Base-by-base conservation (phyloP, 805 yeast species). In the Jamesozyma lodderae region DNA sequence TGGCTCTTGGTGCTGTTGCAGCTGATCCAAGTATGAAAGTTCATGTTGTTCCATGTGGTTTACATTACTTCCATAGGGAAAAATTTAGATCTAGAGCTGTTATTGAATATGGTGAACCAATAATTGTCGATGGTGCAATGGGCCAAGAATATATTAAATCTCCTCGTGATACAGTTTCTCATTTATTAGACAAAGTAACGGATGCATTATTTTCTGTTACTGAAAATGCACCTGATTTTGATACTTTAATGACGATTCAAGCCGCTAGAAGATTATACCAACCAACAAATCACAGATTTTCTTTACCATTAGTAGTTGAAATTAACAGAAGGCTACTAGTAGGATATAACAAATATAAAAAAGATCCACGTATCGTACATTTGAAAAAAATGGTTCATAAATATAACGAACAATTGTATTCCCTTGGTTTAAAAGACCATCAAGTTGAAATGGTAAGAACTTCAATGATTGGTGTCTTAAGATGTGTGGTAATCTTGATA, bases 1-100 rank as follows among this genome's bases (percentile, higher is more conserved):
- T 90, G 97, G 97, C 97, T 0, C 66, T 90, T 15, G 97, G 96
- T 13, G 94, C 97, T 0, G 74, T 84, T 68, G 85, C 81, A 17
- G 72, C 77, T 33, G 75, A 81, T 46, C 87, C 92, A 0, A 66
- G 69, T 21, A 75, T 86, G 58, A 73, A 81, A 36, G 84, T 90
- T 4, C 75, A 79, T 41, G 83, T 92, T 43, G 94, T 90, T 11
- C 97, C 96, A 3, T 84, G 94, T 52, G 98, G 98, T 13, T 76
- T 90, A 82, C 88, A 88, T 63, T 90, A 90, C 63, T 90, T 90
- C 72, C 94, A 85, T 56, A 84, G 96, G 22, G 85, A 90, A 62
- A 85, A 84, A 57, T 90, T 90, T 64, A 72, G 98, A 58, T 84
- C 95, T 8, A 72, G 97, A 51, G 96, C 96, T 1, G 95, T 88